Conservation (phyloP, 1,139 yeast species). For the Yamadazyma trypodendri region DNA sequence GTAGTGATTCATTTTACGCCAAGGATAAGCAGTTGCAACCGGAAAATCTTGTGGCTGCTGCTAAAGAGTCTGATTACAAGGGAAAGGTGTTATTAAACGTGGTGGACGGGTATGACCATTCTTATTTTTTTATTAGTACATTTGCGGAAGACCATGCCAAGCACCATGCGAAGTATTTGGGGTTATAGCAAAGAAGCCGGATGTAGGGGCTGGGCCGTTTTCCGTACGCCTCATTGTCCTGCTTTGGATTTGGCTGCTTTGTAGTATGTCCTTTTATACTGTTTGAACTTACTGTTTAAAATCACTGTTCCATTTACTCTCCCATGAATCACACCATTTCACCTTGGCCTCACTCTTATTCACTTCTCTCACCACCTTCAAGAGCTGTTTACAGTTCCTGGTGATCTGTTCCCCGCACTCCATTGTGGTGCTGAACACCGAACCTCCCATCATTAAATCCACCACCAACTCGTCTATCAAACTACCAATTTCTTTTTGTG, state of each 20-base stretch:
- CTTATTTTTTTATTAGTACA: constrained; percentile 79
- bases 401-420: constrained; percentile 25
- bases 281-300: background rate
- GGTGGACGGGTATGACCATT: constrained; percentile 88
- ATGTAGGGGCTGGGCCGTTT: no score
- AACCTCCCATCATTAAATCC: constrained; percentile 46
- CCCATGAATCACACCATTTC: constrained; percentile 56
- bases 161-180: constrained; percentile 77
- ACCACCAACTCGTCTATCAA: constrained; percentile 47
- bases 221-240: no score
- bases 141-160: constrained; percentile 84
- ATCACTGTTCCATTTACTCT: constrained; percentile 24
- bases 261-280: no score
- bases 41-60: constrained; percentile 67
- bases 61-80: constrained; percentile 55
- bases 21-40: constrained; percentile 72
- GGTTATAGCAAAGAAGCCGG: no score
- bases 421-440: constrained; percentile 29
- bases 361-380: constrained; percentile 33
- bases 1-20: constrained; percentile 66
- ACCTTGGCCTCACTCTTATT: constrained; percentile 43
- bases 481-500: constrained; percentile 32
- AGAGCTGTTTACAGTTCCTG: constrained; percentile 28
- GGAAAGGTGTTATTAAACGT: constrained; percentile 59
- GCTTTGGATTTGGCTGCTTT: no score